Evolutionary conservation across 116 monocot species (phyloP).

Genomic region (Dioscorea cayenensis): DNA sequence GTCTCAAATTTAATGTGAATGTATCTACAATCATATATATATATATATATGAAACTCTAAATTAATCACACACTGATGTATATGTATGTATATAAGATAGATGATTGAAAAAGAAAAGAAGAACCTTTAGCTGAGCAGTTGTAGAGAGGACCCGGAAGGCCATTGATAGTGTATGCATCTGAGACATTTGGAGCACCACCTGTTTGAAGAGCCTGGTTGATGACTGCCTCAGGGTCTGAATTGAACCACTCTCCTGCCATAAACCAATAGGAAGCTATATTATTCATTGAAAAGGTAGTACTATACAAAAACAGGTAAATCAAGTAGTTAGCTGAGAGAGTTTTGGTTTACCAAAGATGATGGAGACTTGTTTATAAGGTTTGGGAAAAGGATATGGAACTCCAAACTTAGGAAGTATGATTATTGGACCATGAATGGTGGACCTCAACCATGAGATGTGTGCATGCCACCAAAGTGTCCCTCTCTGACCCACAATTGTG

Average conservation of each 20-base stretch:
- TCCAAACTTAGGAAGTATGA: conserved; percentile 9
- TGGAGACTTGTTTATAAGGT: conserved; percentile 5
- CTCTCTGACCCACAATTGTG: conserved; percentile 10
- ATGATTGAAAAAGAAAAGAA: not conserved
- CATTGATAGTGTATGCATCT: conserved; percentile 10
- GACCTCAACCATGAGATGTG: conserved; percentile 9
- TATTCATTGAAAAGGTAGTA: no score
- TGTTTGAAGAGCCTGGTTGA: conserved; percentile 8
- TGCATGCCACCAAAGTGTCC: conserved; percentile 11
- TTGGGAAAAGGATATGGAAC: conserved; percentile 3
- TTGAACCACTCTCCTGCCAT: conserved; percentile 8
- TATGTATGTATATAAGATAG: no score
- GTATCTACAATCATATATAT: not conserved
- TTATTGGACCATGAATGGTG: conserved; percentile 4
- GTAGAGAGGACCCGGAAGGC: conserved; percentile 3
- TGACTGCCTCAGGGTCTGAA: not conserved
- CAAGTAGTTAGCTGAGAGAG: no score
- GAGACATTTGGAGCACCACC: conserved; percentile 10
- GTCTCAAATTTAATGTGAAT: conserved; percentile 8
- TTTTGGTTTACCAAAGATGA: conserved; percentile 6
- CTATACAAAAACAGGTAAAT: no score
- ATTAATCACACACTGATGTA: not conserved
- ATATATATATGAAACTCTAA: not conserved
- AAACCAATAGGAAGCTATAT: no score
- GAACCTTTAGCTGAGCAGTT: conserved; percentile 10